Evolutionary conservation across 225 moss, liverwort and hornwort species (phyloP), one percentile per base, ranked within the genome.

Genomic region (Rhytidiadelphus loreus): DNA sequence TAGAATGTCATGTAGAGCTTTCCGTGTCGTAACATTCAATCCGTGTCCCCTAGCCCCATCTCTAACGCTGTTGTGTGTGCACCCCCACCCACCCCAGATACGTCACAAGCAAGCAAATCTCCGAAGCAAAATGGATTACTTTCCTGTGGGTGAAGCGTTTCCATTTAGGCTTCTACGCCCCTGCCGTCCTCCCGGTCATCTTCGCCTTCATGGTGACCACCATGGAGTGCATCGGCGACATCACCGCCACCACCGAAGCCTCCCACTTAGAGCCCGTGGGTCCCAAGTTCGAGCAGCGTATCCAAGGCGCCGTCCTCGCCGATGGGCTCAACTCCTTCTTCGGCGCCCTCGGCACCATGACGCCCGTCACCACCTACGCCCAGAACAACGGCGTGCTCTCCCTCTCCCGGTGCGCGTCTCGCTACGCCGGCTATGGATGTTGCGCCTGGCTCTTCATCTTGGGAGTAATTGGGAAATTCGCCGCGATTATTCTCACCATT

Each of bases 301-400:
- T 99, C 13, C 98, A 96, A 77, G 98, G 98, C 33, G 96, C 96
- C 25, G 91, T 96, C 75, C 85, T 97, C 3, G 97, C 97, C 8
- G 98, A 99, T 76, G 98, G 98, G 2, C 46, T 97, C 13, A 99
- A 96, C 91, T 92, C 94, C 29, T 94, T 99, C 82, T 90, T 95
- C 82, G 95, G 94, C 7, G 94, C 96, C 19, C 66, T 99, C 69
- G 96, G 94, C 62, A 95, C 96, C 37, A 92, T 95, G 13, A 93
- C 93, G 11, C 98, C 98, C 11, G 96, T 97, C 33, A 96, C 95
- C 6, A 99, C 96, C 16, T 99, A 97, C 85, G 98, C 98, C 23
- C 98, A 99, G 89, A 99, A 99, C 90, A 99, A 99, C 82, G 98
- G 98, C 37, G 97, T 99, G 60, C 92, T 99, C 29, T 95, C 97